A percentile compares a stretch with the other conserved stretches of the same genome.
phyloP scores from a whole-genome alignment of 2,329 filamentous ascomycete genomes.

The Cladosporium velox region DNA sequence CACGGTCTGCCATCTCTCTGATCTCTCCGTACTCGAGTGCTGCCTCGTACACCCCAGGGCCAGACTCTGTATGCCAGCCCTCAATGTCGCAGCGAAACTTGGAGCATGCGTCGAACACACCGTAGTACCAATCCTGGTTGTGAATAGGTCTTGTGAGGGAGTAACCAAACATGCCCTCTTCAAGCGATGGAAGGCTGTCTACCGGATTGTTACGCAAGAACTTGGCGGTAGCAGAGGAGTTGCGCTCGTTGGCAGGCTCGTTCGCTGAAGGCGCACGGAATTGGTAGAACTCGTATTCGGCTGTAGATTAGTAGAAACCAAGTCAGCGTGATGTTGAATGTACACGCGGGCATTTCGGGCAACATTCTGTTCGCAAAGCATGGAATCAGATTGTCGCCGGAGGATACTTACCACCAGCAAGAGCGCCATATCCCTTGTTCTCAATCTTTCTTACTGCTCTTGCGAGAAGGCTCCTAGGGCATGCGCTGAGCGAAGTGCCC shows the following conservation, averaged over 20 bases:
- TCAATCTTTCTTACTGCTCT: slow-evolving; percentile 67
- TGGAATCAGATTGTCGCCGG: neutral
- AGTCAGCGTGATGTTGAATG: slow-evolving; percentile 26
- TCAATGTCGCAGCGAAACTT: slow-evolving; percentile 81
- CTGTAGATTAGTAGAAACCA: slow-evolving; percentile 48
- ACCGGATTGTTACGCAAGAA: slow-evolving; percentile 75
- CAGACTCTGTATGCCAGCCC: slow-evolving; percentile 94
- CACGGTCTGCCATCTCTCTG: slow-evolving; percentile 85
- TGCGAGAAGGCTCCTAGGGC: slow-evolving; percentile 75
- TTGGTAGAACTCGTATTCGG: slow-evolving; percentile 94
- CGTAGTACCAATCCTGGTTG: slow-evolving; percentile 91
- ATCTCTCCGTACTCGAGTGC: slow-evolving; percentile 90
- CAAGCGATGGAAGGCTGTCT: slow-evolving; percentile 72
- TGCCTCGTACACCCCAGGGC: slow-evolving; percentile 92
- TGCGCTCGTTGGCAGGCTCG: slow-evolving; percentile 53
- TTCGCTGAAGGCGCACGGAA: slow-evolving; percentile 66
- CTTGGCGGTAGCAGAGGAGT: slow-evolving; percentile 68
- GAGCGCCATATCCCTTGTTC: slow-evolving; percentile 71
- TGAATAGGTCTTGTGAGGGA: slow-evolving; percentile 82
- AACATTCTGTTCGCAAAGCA: neutral
- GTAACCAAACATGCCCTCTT: slow-evolving; percentile 96
- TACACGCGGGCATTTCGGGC: slow-evolving; percentile 2
- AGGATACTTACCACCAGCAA: slow-evolving; percentile 75
- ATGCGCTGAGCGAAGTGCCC: slow-evolving; percentile 69
- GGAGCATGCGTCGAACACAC: slow-evolving; percentile 77